phyloP scores from a whole-genome alignment of 371 early-diverging fungal genomes.

The Dinochytrium kinnereticum region DNA sequence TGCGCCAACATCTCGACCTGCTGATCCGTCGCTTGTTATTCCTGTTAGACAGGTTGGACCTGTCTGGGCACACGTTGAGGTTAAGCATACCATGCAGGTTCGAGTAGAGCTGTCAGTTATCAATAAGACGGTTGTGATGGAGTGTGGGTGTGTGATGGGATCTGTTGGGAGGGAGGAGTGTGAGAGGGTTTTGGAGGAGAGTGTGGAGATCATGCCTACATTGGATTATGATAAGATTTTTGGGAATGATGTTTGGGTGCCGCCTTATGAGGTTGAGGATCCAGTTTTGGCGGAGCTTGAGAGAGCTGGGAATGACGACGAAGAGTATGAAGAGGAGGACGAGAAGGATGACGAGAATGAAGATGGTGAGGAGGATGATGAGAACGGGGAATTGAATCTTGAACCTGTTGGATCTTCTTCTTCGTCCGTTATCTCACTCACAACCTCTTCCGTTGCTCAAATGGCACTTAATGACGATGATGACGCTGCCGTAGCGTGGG shows the following conservation, averaged over 20 bases:
- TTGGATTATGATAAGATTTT: conserved; percentile 56
- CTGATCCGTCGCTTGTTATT: conserved; percentile 22
- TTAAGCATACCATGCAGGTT: conserved; percentile 50
- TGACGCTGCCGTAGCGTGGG: not conserved
- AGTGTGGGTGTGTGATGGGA: conserved; percentile 44
- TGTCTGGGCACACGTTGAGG: conserved; percentile 33
- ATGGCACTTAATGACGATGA: not conserved
- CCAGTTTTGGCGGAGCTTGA: conserved; percentile 28
- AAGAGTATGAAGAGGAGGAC: not conserved
- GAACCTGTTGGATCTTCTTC: not conserved
- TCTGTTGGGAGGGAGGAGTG: conserved; percentile 46
- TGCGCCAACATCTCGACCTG: conserved; percentile 31
- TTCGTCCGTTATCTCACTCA: not conserved
- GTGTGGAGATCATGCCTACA: conserved; percentile 44
- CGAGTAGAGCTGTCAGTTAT: conserved; percentile 45
- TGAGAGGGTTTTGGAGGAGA: conserved; percentile 40
- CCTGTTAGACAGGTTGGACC: conserved; percentile 10
- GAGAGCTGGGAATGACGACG: conserved; percentile 14
- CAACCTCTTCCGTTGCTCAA: not conserved
- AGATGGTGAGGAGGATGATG: not conserved
- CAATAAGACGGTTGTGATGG: conserved; percentile 44
- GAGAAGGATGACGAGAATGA: not conserved
- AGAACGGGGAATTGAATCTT: not conserved
- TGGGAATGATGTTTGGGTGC: conserved; percentile 53
- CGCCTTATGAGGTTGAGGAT: conserved; percentile 44